Percentiles rank a stretch among this genome's conserved stretches.
Evolutionary conservation across 2,329 filamentous ascomycete genomes (phyloP).

Genomic region (Colletotrichum higginsianum): DNA sequence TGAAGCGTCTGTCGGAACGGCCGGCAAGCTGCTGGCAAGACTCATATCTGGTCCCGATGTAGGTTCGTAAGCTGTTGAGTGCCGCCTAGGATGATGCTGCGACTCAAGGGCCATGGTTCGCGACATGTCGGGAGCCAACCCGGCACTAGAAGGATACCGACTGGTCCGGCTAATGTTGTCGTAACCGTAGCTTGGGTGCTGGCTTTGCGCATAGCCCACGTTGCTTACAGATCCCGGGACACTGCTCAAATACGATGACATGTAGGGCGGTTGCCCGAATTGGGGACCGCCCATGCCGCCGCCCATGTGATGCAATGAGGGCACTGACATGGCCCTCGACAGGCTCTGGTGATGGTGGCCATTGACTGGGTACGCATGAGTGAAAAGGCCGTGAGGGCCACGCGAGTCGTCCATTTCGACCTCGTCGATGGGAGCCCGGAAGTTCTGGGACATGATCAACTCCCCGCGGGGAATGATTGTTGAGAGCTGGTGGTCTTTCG

Average conservation of each 20-base stretch:
- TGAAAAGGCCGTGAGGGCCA: conserved; percentile 27
- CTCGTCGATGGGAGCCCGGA: conserved; percentile 76
- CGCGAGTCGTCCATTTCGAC: conserved; percentile 55
- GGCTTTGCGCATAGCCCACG: conserved; percentile 26
- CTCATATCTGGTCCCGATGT: conserved; percentile 30
- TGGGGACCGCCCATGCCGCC: conserved; percentile 20
- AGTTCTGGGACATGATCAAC: conserved; percentile 75
- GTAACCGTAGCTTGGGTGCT: conserved; percentile 29
- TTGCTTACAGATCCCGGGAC: conserved; percentile 27
- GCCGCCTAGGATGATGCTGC: conserved; percentile 36
- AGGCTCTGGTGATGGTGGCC: conserved; percentile 46
- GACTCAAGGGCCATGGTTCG: conserved; percentile 31
- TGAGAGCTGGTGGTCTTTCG: conserved; percentile 61
- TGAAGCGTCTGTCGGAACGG: conserved; percentile 22
- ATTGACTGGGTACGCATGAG: conserved; percentile 29
- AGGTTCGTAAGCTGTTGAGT: conserved; percentile 39
- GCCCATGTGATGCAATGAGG: conserved; percentile 32
- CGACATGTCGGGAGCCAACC: conserved; percentile 26
- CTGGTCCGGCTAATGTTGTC: conserved; percentile 21
- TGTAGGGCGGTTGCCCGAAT: conserved; percentile 28
- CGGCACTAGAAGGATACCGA: conserved; percentile 29
- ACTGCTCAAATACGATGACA: conserved; percentile 25
- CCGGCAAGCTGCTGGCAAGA: conserved; percentile 28
- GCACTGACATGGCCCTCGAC: conserved; percentile 45
- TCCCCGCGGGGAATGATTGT: conserved; percentile 69